Base-by-base conservation (phyloP, 768 basidiomycete genomes). In the Mycena sanguinolenta region DNA sequence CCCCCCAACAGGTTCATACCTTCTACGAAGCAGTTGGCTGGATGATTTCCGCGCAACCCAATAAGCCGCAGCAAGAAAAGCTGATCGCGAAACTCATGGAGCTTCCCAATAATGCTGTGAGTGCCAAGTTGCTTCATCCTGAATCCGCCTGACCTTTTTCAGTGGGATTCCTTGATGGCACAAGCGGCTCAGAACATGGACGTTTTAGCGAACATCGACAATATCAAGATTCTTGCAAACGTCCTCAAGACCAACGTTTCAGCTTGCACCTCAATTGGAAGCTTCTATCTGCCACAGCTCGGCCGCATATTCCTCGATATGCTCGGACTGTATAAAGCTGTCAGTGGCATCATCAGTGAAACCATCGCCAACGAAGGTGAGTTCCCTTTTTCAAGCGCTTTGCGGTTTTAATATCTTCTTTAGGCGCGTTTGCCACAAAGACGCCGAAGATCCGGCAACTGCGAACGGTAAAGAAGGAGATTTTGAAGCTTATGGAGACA, bases 21-120 rank as follows among this genome's bases (percentile, higher is more conserved):
- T 99, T 98, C 85, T 99, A 99, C 75, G 97, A 99, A 82, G 98
- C 98, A 8, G 94, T 99, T 57, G 98, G 98, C 5, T 96, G 98
- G 85, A 99, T 99, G 98, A 98, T 99, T 75, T 96, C 96, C 25
- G 96, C 97, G 2, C 98, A 99, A 77, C 97, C 97, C 61, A 98
- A 99, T 82, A 98, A 98, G 80, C 92, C 95, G 14, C 94, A 93
- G 75, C 98, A 99, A 79, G 98, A 99, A 82, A 93, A 95, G 74
- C 85, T 99, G 63, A 98, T 99, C 60, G 86, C 91, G 19, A 98
- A 96, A 79, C 80, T 99, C 63, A 99, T 99, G 98, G 96, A 97
- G 70, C 83, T 98, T 74, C 97, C 98, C 0, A 99, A 99, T 77
- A 96, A 93, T 72, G 97, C 97, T 54, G 96, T 96, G 81, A 55